These are phyloP conservation scores for Claviceps sorghi DNA, from an alignment of 2,329 filamentous ascomycete species.

Conservation along the genomic window DNA sequence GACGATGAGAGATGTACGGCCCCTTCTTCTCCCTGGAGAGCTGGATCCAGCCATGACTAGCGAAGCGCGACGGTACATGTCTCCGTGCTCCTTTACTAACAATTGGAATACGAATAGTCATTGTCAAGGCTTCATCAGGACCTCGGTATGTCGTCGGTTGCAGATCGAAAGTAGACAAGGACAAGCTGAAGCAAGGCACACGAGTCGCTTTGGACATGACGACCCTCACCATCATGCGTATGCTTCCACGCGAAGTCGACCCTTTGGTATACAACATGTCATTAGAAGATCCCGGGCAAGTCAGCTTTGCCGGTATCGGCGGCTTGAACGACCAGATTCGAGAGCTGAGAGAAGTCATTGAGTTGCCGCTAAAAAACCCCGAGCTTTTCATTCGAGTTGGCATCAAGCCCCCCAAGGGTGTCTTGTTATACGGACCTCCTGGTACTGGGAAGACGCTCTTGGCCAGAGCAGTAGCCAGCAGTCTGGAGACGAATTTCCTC, in stretches of 20 bases:
- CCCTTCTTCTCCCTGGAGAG: neutral
- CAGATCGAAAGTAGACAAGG: constrained; percentile 94
- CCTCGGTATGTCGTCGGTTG: constrained; percentile 97
- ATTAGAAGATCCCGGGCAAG: constrained; percentile 88
- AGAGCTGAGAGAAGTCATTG: constrained; percentile 93
- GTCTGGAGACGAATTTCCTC: constrained; percentile 93
- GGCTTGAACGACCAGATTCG: constrained; percentile 96
- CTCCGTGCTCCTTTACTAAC: constrained; percentile 3
- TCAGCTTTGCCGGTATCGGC: constrained; percentile 95
- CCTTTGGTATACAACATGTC: constrained; percentile 99
- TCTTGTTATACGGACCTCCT: constrained; percentile 87
- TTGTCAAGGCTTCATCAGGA: constrained; percentile 94
- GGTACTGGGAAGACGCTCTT: constrained; percentile 94
- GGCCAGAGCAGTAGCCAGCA: constrained; percentile 87
- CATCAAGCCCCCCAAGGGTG: constrained; percentile 97
- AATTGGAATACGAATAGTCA: constrained; percentile 46
- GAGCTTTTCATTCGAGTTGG: constrained; percentile 93
- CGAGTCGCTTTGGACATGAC: constrained; percentile 98
- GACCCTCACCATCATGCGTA: constrained; percentile 98
- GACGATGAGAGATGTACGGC: constrained; percentile 91
- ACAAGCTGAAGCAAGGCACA: constrained; percentile 94
- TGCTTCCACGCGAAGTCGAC: constrained; percentile 96
- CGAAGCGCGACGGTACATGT: neutral
- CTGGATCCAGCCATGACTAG: neutral
- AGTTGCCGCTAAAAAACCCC: constrained; percentile 94